phyloP scores from a whole-genome alignment of 345 rosid species.

The Hibiscus syriacus region DNA sequence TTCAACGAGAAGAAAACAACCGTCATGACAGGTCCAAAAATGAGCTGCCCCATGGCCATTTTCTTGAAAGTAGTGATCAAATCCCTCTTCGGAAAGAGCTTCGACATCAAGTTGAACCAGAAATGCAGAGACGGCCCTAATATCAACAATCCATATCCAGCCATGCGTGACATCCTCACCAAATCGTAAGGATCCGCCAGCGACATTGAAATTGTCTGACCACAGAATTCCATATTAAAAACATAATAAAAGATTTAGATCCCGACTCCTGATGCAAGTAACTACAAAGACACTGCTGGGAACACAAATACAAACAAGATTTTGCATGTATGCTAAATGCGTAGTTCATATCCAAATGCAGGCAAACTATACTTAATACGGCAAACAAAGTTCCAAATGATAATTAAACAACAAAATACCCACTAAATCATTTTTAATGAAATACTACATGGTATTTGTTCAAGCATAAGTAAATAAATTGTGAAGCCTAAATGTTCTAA shows the following conservation, averaged over 20 bases:
- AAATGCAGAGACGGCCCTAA: slow-evolving; percentile 79
- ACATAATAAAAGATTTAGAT: neutral
- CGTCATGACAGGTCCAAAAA: slow-evolving; percentile 77
- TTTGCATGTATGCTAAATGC: neutral
- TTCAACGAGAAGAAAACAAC: slow-evolving; percentile 62
- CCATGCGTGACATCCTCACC: slow-evolving; percentile 76
- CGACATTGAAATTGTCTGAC: slow-evolving; percentile 8
- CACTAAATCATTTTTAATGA: neutral
- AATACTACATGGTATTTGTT: neutral
- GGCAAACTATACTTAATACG: neutral
- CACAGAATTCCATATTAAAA: neutral
- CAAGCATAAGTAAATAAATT: neutral
- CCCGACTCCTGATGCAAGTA: neutral
- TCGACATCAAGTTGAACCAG: slow-evolving; percentile 82
- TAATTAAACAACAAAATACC: neutral
- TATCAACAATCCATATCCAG: slow-evolving; percentile 65
- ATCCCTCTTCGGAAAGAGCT: slow-evolving; percentile 66
- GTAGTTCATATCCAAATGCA: neutral
- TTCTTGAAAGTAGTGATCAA: slow-evolving; percentile 72
- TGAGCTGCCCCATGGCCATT: slow-evolving; percentile 66
- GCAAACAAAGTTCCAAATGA: neutral
- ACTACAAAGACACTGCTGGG: neutral
- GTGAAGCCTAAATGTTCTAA: neutral
- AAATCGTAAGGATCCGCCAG: slow-evolving; percentile 56
- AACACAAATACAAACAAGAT: neutral